phyloP scores from a whole-genome alignment of 2,329 filamentous ascomycete genomes.

The Furcasterigmium sp. region DNA sequence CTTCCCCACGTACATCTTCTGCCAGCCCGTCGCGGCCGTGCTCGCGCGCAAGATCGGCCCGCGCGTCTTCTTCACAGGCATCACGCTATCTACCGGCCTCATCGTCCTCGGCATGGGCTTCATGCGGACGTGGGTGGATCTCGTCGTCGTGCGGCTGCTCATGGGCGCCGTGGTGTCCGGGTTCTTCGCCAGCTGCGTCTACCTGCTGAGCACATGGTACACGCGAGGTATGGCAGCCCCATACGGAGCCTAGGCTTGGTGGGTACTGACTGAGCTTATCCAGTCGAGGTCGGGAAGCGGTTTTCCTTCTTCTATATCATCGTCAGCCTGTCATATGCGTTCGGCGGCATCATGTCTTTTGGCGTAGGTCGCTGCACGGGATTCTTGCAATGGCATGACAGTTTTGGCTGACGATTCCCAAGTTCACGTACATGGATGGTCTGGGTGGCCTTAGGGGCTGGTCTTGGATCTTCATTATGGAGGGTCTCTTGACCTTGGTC shows the following conservation, averaged over 20 bases:
- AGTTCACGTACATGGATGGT: constrained; percentile 44
- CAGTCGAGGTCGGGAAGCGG: constrained; percentile 51
- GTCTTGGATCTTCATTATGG: constrained; percentile 77
- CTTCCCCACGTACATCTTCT: constrained; percentile 16
- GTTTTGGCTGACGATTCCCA: constrained; percentile 51
- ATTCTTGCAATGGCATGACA: constrained; percentile 62
- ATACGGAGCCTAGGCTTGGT: no score
- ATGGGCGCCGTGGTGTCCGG: constrained; percentile 10
- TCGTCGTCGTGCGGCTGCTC: constrained; percentile 2
- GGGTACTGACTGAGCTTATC: neutral
- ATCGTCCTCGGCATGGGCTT: constrained; percentile 14
- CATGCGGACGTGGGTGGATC: neutral
- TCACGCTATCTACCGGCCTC: constrained; percentile 15
- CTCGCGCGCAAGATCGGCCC: constrained; percentile 15
- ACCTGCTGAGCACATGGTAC: neutral
- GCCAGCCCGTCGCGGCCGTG: constrained; percentile 15
- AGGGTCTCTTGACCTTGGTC: constrained; percentile 47
- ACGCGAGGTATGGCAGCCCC: neutral
- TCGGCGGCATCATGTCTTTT: constrained; percentile 64
- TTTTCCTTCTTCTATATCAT: constrained; percentile 57
- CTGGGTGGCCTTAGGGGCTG: constrained; percentile 50
- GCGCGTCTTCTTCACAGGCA: constrained; percentile 13
- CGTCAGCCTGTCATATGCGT: constrained; percentile 46
- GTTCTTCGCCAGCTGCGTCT: constrained; percentile 4
- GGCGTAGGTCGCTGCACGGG: constrained; percentile 44